These are phyloP conservation scores for Cystobasidium sp. DNA, from an alignment of 1,284 basidiomycete species.

Conservation along the genomic window DNA sequence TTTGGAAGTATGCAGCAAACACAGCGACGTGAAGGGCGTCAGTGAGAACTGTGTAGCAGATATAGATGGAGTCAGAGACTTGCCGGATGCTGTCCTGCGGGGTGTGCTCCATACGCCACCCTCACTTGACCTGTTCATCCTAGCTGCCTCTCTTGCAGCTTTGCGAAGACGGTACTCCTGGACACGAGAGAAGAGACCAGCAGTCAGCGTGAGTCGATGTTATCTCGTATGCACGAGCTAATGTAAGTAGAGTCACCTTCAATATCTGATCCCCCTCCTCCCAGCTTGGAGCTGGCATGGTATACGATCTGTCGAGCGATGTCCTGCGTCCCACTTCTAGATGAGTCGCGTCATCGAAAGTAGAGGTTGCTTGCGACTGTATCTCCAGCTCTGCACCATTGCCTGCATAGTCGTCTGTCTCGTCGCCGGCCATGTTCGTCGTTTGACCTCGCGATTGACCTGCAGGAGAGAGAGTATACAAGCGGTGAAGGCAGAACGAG, in stretches of 20 bases:
- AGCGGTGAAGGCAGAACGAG: not conserved
- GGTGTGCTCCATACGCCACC: too few relatives aligned
- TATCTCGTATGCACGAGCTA: not conserved
- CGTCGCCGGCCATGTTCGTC: not conserved
- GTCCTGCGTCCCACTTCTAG: not conserved
- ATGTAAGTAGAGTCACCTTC: slow-evolving; percentile 6
- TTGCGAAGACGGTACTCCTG: slow-evolving; percentile 38
- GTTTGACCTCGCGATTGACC: too few relatives aligned
- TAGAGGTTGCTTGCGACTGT: not conserved
- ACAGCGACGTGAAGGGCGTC: too few relatives aligned
- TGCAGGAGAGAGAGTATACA: too few relatives aligned
- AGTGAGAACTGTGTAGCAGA: not conserved
- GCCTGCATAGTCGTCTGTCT: not conserved
- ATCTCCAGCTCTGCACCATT: slow-evolving; percentile 9
- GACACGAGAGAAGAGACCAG: not conserved
- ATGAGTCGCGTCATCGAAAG: not conserved
- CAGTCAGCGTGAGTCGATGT: not conserved
- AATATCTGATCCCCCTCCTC: slow-evolving; percentile 32
- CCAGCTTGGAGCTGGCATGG: slow-evolving; percentile 14
- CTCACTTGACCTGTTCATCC: not conserved
- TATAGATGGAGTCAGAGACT: not conserved
- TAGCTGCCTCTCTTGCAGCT: slow-evolving; percentile 32
- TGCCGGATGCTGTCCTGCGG: not conserved
- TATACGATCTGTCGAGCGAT: slow-evolving; percentile 21
- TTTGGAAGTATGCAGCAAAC: too few relatives aligned